Evolutionary conservation across 768 basidiomycete genomes (phyloP).

Genomic region (Agrocybe pediades): DNA sequence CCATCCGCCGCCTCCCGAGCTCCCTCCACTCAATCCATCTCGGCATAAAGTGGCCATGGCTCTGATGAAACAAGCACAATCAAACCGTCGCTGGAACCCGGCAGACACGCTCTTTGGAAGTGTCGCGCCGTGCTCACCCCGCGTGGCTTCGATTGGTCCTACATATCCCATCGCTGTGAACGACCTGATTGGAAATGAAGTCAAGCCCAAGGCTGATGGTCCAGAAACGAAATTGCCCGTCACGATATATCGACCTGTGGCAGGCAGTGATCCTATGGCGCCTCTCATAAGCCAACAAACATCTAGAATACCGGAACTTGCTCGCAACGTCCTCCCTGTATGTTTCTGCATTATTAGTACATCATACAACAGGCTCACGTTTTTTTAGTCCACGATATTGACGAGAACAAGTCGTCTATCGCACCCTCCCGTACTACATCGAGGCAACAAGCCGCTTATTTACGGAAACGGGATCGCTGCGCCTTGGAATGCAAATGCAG

Average conservation of each 20-base stretch:
- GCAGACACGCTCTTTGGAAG: slow-evolving; percentile 66
- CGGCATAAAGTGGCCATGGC: slow-evolving; percentile 80
- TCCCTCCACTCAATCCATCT: slow-evolving; percentile 53
- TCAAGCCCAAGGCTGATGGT: slow-evolving; percentile 32
- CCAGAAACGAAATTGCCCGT: slow-evolving; percentile 55
- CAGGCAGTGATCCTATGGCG: slow-evolving; percentile 51
- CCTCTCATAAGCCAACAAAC: slow-evolving; percentile 66
- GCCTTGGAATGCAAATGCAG: slow-evolving; percentile 52
- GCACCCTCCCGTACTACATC: slow-evolving; percentile 66
- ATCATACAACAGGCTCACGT: not conserved
- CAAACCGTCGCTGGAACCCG: slow-evolving; percentile 64
- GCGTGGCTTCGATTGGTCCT: slow-evolving; percentile 64
- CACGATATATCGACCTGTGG: slow-evolving; percentile 45
- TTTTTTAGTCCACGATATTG: slow-evolving; percentile 50
- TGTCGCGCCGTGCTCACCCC: slow-evolving; percentile 60
- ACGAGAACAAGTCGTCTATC: slow-evolving; percentile 61
- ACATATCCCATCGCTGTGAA: slow-evolving; percentile 60
- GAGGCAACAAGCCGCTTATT: slow-evolving; percentile 46
- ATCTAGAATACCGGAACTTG: slow-evolving; percentile 67
- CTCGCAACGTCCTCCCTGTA: slow-evolving; percentile 69
- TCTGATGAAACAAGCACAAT: slow-evolving; percentile 59
- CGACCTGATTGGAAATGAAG: slow-evolving; percentile 18
- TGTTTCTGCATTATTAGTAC: slow-evolving; percentile 24
- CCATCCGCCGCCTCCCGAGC: slow-evolving; percentile 56
- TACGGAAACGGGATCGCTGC: slow-evolving; percentile 53